Base-by-base conservation (phyloP, 2,329 filamentous ascomycete species). In the Amesomyces nigricolor region DNA sequence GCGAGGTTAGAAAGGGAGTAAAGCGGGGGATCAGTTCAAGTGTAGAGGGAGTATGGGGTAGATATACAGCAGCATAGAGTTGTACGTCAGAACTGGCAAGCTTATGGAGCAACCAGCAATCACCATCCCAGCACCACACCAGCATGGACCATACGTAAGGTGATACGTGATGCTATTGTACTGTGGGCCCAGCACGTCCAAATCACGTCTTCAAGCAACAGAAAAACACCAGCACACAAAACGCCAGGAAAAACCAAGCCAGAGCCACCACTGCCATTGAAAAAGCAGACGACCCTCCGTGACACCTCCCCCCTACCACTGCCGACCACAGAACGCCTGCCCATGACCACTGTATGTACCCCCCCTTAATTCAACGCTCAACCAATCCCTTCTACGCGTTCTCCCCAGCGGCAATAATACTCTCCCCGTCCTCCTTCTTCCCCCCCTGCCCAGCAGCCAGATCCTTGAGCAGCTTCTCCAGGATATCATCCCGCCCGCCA, bases 401-500 rank as follows among this genome's bases (percentile, higher is more conserved):
- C 32, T 35, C 32, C 32, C 32, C 32, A 13, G 53, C 57, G 9
- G 53, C 57, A 44, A 43, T 56, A 46, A 54, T 53, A 49, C 49
- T 61, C 26, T 56, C 49, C 45, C 47, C 51, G 22, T 43, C 30
- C 51, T 16, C 17, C 45, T 43, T 29, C 47, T 26, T 48, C 53
- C 29, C 42, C 45, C 11, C 45, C 19, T 50, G 42, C 53, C 58
- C 70, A 45, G 71, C 71, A 51, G 66, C 68, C 51, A 77, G 76
- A 61, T 80, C 79, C 62, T 79, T 78, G 63, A 78, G 73, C 51
- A 81, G 68, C 56, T 75, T 72, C 35, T 75, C 69, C 45, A 81
- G 71, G 56, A 80, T 73, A 39, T 71, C 70, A 44, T 81, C 78
- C 63, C 74, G 78, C 61, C 77, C 77, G 60, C 86, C 86, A 63